Conservation (phyloP, 176 grass and related monocot species). For the Zea luxurians region DNA sequence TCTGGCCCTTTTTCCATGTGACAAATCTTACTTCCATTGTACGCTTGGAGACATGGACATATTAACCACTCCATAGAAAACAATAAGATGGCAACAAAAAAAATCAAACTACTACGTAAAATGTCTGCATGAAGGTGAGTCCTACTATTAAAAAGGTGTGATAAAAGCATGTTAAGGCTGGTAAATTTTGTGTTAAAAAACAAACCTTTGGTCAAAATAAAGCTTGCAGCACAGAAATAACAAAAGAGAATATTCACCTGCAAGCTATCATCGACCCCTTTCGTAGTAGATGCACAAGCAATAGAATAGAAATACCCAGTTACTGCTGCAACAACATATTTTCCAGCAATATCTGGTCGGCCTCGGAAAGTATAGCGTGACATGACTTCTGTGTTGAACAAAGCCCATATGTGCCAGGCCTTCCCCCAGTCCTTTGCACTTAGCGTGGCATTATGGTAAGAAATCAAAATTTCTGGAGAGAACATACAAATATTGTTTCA, state of each 20-base stretch:
- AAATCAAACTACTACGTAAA: neutral
- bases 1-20: neutral
- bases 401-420: constrained; percentile 95
- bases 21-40: neutral
- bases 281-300: constrained; percentile 86
- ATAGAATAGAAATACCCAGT: constrained; percentile 98
- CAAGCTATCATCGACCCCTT: constrained; percentile 94
- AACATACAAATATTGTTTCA: constrained; percentile 17
- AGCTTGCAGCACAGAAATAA: constrained; percentile 9
- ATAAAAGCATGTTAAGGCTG: constrained; percentile 6
- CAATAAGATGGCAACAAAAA: constrained; percentile 1
- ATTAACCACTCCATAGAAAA: neutral
- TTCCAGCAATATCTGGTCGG: constrained; percentile 61
- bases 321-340: constrained; percentile 95
- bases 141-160: constrained; percentile 7
- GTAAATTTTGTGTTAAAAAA: neutral
- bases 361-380: constrained; percentile 84
- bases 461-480: constrained; percentile 73
- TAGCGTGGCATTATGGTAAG: constrained; percentile 84
- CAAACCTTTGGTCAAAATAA: neutral
- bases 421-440: constrained; percentile 90
- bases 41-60: neutral
- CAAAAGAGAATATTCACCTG: constrained; percentile 59
- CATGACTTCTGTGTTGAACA: constrained; percentile 99
- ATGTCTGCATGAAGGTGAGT: neutral